Base-by-base conservation (phyloP, 2,329 filamentous ascomycete species). In the Aspergillus fructus region DNA sequence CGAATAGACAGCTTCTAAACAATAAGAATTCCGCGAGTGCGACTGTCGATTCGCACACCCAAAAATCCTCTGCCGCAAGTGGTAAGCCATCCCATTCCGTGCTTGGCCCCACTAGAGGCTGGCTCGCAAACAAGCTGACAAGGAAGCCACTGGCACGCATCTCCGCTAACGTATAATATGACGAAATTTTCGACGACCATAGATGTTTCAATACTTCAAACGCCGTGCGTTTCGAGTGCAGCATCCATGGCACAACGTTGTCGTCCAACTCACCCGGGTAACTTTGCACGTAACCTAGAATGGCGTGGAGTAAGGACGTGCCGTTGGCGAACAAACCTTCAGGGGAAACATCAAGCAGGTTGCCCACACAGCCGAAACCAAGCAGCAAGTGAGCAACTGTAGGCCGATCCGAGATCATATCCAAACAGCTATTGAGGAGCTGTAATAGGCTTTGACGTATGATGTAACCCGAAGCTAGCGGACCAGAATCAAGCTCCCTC, bases 371-470 rank as follows among this genome's bases (percentile, higher is more conserved):
- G 55, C 84, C 84, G 72, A 99, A 97, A 0, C 94, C 94, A 5
- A 99, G 85, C 2, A 99, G 79, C 46, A 96, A 81, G 72, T 99
- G 96, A 0, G 93, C 94, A 64, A 99, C 88, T 2, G 89, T 96
- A 4, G 94, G 93, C 64, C 87, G 85, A 65, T 89, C 84, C 1
- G 89, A 87, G 24, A 88, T 89, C 34, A 89, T 86, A 53, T 84
- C 83, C 3, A 99, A 81, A 69, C 91, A 96, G 54, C 87, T 85
- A 64, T 90, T 89, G 39, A 99, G 78, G 66, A 99, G 93, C 62
- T 93, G 89, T 5, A 99, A 82, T 21, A 97, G 87, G 59, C 89
- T 89, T 53, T 90, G 80, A 73, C 97, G 96, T 70, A 92, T 90
- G 57, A 89, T 78, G 72, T 94, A 96, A 58, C 86, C 86, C 0